These are phyloP conservation scores for Lactarius deliciosus DNA, from an alignment of 768 basidiomycete genomes.

Conservation along the genomic window DNA sequence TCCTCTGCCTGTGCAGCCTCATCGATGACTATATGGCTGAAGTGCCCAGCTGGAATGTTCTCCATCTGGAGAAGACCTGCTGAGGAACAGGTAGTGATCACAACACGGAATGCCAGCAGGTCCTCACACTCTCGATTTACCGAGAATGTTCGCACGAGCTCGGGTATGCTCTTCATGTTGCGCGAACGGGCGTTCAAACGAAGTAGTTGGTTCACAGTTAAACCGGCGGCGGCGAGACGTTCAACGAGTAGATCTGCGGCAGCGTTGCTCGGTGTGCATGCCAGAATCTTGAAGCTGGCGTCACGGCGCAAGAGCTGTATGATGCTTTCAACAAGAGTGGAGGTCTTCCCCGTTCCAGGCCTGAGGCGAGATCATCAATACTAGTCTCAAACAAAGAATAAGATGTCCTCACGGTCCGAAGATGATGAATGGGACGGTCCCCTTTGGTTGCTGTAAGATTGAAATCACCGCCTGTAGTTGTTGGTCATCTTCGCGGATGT, in stretches of 20 bases:
- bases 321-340: constrained; percentile 41
- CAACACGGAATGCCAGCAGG: constrained; percentile 47
- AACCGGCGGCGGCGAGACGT: constrained; percentile 29
- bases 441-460: constrained; percentile 45
- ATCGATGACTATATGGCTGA: constrained; percentile 60
- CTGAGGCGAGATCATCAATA: constrained; percentile 29
- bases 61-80: constrained; percentile 49
- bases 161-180: constrained; percentile 37
- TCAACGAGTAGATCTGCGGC: constrained; percentile 39
- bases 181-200: constrained; percentile 55
- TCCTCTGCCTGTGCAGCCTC: constrained; percentile 67
- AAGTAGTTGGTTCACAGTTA: constrained; percentile 42
- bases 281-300: constrained; percentile 34
- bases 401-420: constrained; percentile 56
- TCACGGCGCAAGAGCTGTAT: constrained; percentile 36
- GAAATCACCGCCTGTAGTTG: constrained; percentile 52
- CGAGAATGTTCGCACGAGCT: constrained; percentile 41
- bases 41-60: constrained; percentile 54
- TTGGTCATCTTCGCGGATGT: constrained; percentile 46
- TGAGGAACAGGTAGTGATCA: constrained; percentile 59
- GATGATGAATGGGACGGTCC: constrained; percentile 55
- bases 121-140: constrained; percentile 37
- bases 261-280: constrained; percentile 41
- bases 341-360: constrained; percentile 44
- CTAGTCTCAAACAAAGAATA: neutral